Conservation (phyloP, 768 basidiomycete genomes). For the Pleurotus cornucopiae region DNA sequence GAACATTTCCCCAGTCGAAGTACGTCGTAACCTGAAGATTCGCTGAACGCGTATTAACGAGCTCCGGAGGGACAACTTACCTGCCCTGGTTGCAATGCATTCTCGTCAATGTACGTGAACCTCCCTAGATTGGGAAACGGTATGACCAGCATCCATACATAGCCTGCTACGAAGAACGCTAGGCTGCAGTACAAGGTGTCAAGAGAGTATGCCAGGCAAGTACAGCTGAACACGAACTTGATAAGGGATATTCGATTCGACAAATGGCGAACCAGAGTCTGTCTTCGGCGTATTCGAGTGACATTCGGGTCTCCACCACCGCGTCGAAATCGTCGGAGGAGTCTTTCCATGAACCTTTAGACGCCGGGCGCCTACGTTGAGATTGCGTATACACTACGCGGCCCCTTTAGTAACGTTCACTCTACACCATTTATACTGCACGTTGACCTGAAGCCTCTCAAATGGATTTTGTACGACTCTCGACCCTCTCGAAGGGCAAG, state of each 20-base stretch:
- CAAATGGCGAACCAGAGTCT: constrained; percentile 28
- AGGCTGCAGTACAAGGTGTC: constrained; percentile 34
- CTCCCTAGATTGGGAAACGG: constrained; percentile 64
- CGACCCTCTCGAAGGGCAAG: neutral
- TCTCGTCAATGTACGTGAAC: constrained; percentile 87
- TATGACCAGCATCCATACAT: constrained; percentile 80
- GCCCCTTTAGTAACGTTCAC: neutral
- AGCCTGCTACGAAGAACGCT: constrained; percentile 57
- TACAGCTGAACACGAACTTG: constrained; percentile 25
- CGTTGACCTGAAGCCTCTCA: neutral
- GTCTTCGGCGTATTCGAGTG: constrained; percentile 43
- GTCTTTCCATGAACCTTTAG: constrained; percentile 2
- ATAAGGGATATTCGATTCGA: constrained; percentile 29
- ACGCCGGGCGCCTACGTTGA: neutral
- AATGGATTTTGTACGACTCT: constrained; percentile 10
- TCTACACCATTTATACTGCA: neutral
- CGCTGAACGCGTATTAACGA: neutral
- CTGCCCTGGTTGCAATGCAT: constrained; percentile 91
- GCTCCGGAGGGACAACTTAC: constrained; percentile 32
- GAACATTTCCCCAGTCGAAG: constrained; percentile 91
- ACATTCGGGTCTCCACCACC: constrained; percentile 24
- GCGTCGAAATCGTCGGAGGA: neutral
- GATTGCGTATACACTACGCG: constrained; percentile 2
- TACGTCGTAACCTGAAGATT: constrained; percentile 75
- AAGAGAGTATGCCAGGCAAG: constrained; percentile 1